Evolutionary conservation across 352 stramenopile genomes (phyloP), one percentile per base, ranked within the genome.

Genomic region (Saprolegnia diclina): DNA sequence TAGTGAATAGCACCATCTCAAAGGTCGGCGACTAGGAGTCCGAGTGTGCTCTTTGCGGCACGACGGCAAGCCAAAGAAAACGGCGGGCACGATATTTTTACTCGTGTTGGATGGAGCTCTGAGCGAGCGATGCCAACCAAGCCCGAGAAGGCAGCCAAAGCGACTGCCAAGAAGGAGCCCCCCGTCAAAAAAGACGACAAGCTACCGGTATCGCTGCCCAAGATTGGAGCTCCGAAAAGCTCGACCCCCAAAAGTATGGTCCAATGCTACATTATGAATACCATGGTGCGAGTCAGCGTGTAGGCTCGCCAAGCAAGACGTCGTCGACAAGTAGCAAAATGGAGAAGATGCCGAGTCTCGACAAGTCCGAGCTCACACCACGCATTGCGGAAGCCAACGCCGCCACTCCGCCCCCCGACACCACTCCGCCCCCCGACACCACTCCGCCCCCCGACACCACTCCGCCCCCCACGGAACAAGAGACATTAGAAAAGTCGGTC

Each of bases 281-380:
- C 3, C n/a, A 54, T 35, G 29, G 29, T 5, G 5, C 29, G 29
- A 35, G 29, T 11, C 52, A 13, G 13, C 24, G 16, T 59, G 35
- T 24, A 59, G 52, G 35, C 16, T 40, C 52, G 16, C 35, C 52
- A 59, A 26, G 3, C 13, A 59, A 59, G 19, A n/a, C n/a, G n/a
- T 18, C 24, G 16, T 18, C 52, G 16, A 59, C 29, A 35, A 35
- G 29, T 35, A 2, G 3, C 19, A 59, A 59, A 9, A 42, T 59
- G 24, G 3, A 59, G 9, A 59, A 59, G 52, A 59, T 59, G 52
- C 52, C 52, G 11, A 59, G 52, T 40, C 52, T 59, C n/a, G 52
- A 59, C 24, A 59, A 59, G 52, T 13, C 24, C 13, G 52, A 59
- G 35, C 35, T 59, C 24, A 59, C 35, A 59, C 52, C 35, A 11